Base-by-base conservation (phyloP, 106 monocot genomes). In the Dendrobium chrysotoxum region DNA sequence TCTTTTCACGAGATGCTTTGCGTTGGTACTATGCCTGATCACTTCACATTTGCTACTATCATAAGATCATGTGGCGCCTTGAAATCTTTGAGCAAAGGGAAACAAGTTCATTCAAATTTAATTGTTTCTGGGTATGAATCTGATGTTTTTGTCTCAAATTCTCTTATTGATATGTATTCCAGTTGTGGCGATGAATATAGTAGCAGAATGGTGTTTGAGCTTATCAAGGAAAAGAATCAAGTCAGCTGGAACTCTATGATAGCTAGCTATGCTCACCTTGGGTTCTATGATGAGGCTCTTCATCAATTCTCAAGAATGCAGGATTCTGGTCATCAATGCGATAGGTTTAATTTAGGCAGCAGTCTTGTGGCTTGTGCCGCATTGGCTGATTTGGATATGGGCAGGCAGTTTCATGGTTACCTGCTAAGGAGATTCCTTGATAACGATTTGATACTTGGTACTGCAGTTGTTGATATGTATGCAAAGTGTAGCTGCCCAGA, bases 141-240 rank as follows among this genome's bases (percentile, higher is more conserved):
- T 5, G 83, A 83, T 50, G 35, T 72, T 18, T 83, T 83, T 39
- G 39, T 79, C 4, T 23, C 44, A 6, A 83, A 83, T 68, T 78
- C 78, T 78, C 78, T 83, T 25, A 83, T 83, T 68, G 83, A 83
- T 28, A 83, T 83, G 83, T 79, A 83, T 54, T 78, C 70, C 17
- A 53, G 61, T n/a, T 83, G 77, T 72, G 79, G 28, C 12, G 78
- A 78, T 26, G 50, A 15, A 26, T 30, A 38, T n/a, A 72, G 71
- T 53, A 50, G 67, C 55, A 38, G 61, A 25, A 18, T 35, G 20
- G 78, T 55, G 46, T 83, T 83, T 38, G 70, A 72, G 28, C 46
- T 54, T 7, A 83, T 78, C 40, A 28, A 10, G 12, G 67, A 78
- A 54, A 50, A 16, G 53, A 72, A 83, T 78, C 83, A 83, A 55